Evolutionary conservation across 345 rosid genomes (phyloP).

Genomic region (Carallia pectinifolia): DNA sequence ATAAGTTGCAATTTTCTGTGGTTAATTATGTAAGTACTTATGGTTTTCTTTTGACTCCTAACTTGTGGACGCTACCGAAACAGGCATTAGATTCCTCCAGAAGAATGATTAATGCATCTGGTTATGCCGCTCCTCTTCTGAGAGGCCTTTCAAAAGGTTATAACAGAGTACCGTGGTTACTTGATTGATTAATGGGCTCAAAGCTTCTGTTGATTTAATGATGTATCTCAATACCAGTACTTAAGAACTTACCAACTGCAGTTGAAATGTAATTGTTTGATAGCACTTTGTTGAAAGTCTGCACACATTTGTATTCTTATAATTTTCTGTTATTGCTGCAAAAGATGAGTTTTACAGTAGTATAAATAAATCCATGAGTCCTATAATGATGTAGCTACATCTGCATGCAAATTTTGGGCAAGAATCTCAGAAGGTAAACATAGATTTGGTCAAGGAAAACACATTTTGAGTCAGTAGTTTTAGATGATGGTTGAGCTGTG

Average conservation of each 20-base stretch:
- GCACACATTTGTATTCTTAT: no score
- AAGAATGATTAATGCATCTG: conserved; percentile 36
- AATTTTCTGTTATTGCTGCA: not conserved
- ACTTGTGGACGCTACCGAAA: conserved; percentile 23
- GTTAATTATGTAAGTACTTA: not conserved
- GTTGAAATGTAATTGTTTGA: not conserved
- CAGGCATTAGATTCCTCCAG: conserved; percentile 67
- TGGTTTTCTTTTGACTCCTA: conserved; percentile 2
- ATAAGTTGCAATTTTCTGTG: not conserved
- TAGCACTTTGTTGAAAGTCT: not conserved
- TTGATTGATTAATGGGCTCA: not conserved
- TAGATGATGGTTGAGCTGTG: not conserved
- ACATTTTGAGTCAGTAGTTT: not conserved
- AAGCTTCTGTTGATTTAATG: not conserved
- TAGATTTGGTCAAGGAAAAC: not conserved
- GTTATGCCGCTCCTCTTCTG: conserved; percentile 57
- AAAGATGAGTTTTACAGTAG: not conserved
- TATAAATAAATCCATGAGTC: not conserved
- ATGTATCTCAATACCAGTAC: not conserved
- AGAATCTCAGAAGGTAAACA: not conserved
- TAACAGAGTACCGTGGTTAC: not conserved
- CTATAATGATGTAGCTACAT: not conserved
- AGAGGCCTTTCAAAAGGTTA: conserved; percentile 79
- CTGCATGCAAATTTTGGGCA: not conserved
- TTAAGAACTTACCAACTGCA: not conserved